phyloP scores from a whole-genome alignment of 2,329 filamentous ascomycete genomes.

The Lomentospora prolificans region DNA sequence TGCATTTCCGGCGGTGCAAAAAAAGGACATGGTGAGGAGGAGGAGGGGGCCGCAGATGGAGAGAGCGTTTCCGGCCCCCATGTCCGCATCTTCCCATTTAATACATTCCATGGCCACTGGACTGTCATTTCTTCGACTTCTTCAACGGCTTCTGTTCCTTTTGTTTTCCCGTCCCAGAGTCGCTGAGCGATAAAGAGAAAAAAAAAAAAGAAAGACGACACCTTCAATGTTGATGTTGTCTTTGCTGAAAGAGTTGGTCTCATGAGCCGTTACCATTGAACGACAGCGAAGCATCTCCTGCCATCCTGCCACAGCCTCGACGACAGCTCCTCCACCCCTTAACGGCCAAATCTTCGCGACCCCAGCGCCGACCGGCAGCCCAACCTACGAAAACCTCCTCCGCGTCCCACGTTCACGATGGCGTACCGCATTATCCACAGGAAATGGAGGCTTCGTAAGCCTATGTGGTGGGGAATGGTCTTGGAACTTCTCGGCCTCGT shows the following conservation, averaged over 20 bases:
- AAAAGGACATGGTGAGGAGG: background rate
- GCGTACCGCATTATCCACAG: constrained; percentile 48
- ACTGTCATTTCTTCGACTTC: background rate
- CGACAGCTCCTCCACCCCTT: background rate
- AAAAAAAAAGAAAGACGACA: background rate
- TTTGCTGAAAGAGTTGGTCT: background rate
- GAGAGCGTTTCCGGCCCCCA: background rate
- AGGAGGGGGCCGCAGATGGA: background rate
- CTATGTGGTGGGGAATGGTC: constrained; percentile 53
- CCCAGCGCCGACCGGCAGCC: background rate
- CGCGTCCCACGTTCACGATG: constrained; percentile 6
- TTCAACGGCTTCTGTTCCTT: background rate
- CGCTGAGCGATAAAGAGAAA: no score
- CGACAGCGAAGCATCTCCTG: background rate
- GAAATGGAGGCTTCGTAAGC: constrained; percentile 47
- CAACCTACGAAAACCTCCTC: background rate
- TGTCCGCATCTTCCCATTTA: background rate
- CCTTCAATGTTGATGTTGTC: background rate
- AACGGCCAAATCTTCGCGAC: constrained; percentile 1
- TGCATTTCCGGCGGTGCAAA: background rate
- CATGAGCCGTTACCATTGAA: background rate
- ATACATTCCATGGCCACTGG: background rate
- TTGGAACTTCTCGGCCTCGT: constrained; percentile 58
- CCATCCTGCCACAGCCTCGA: background rate
- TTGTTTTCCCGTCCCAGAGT: background rate